Conservation (phyloP, 768 basidiomycete genomes). For the Boletellus emodensis region DNA sequence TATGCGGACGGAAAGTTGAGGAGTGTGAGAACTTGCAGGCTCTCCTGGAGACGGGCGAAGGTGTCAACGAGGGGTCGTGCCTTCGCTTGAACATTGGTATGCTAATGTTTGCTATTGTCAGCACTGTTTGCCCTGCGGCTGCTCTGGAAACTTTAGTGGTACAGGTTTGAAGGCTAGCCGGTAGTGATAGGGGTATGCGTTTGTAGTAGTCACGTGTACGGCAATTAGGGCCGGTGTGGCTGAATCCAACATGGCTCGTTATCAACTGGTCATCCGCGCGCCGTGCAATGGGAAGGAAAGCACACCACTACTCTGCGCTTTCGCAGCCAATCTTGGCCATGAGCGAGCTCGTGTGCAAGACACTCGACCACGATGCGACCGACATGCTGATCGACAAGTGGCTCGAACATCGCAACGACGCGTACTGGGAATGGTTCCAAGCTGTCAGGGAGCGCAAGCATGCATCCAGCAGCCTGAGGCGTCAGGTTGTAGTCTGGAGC, state of each 20-base stretch:
- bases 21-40: constrained; percentile 26
- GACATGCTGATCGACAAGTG: constrained; percentile 81
- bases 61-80: constrained; percentile 16
- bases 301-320: constrained; percentile 55
- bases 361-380: constrained; percentile 70
- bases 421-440: constrained; percentile 75
- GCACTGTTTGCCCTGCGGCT: background rate
- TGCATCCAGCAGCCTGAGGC: constrained; percentile 46
- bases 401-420: constrained; percentile 75
- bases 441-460: constrained; percentile 66
- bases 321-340: constrained; percentile 64
- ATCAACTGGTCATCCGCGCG: too few relatives aligned
- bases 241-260: background rate
- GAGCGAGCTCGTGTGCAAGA: constrained; percentile 77
- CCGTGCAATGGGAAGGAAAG: constrained; percentile 16
- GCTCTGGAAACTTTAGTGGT: too few relatives aligned
- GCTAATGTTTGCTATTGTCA: background rate
- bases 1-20: constrained; percentile 33
- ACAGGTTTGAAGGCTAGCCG: too few relatives aligned
- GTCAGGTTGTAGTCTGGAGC: constrained; percentile 46
- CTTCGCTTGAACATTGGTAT: constrained; percentile 20
- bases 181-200: background rate
- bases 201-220: background rate
- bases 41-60: constrained; percentile 18
- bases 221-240: constrained; percentile 27